Base-by-base conservation (phyloP, 208 protist genomes). In the Crithidia acanthocephali region DNA sequence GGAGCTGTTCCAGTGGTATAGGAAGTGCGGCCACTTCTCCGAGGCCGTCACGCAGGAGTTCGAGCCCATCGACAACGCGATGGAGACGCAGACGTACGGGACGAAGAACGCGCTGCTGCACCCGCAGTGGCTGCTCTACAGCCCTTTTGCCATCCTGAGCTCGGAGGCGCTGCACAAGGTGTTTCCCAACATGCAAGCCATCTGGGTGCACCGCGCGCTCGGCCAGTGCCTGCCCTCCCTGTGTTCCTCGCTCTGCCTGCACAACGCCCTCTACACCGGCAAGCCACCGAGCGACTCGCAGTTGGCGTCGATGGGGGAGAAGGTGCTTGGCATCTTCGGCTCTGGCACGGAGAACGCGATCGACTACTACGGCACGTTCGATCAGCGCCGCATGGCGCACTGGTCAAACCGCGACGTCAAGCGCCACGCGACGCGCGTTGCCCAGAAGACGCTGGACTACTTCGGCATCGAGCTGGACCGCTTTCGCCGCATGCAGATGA, bases 351-450 rank as follows among this genome's bases (percentile, higher is more conserved):
- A 94, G 66, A 82, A 95, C 69, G 85, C 90, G 22, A 91, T 95
- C 61, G 83, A 92, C 42, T 97, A 87, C 76, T 91, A 92, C 65
- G 80, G 81, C 25, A 69, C 70, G 18, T 97, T 95, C 72, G 88
- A 93, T 53, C 82, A 94, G 75, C 74, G 76, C 22, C 80, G 87
- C 50, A 93, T 95, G 88, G 88, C 84, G 42, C 92, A 97, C 71
- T 97, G 92, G 90, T 94, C 86, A 8, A 97, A 95, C 76, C 83
- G 88, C 40, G 92, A 97, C 77, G 85, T 94, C 32, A 94, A 95
- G 74, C 84, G 92, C 0, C 84, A 93, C 66, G 79, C 87, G 35
- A 79, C 83, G 16, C 81, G 92, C n/a, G 53, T 97, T 57, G 88
- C 84, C 10, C 76, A 72, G 18, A 97, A 97, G 81, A 97, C 92